These are phyloP conservation scores for Kappamyces sp. DNA, from an alignment of 192 early-diverging fungal species.

Conservation along the genomic window DNA sequence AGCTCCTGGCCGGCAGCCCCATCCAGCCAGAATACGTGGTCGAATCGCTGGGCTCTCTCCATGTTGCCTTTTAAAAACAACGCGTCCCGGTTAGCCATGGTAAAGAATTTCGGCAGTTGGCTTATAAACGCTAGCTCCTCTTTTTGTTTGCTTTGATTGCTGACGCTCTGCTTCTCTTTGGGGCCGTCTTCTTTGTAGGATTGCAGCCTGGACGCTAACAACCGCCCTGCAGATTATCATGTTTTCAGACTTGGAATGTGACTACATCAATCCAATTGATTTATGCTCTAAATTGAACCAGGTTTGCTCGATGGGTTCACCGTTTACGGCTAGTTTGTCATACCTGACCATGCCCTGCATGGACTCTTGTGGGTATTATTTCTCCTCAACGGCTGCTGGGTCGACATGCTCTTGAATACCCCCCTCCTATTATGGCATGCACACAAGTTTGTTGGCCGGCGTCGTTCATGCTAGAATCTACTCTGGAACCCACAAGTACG, in stretches of 20 bases:
- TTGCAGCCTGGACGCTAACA: background rate
- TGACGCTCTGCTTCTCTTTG: conserved; percentile 86
- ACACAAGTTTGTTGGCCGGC: conserved; percentile 64
- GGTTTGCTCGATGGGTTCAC: conserved; percentile 36
- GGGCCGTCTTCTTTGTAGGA: conserved; percentile 90
- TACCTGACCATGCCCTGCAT: conserved; percentile 88
- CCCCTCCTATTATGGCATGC: conserved; percentile 83
- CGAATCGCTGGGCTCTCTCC: conserved; percentile 32
- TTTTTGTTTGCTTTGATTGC: conserved; percentile 92
- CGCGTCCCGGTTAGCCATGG: too few relatives aligned
- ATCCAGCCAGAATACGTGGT: conserved; percentile 40
- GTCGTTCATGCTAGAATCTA: conserved; percentile 58
- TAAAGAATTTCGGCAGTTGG: too few relatives aligned
- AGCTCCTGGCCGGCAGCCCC: conserved; percentile 16
- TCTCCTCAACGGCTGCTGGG: conserved; percentile 82
- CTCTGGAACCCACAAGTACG: conserved; percentile 85
- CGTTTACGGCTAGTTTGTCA: conserved; percentile 67
- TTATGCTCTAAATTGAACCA: conserved; percentile 93
- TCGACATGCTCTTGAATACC: conserved; percentile 75
- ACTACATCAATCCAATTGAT: conserved; percentile 99
- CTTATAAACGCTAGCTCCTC: conserved; percentile 43
- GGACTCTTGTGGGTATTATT: conserved; percentile 76
- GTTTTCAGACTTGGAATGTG: conserved; percentile 85
- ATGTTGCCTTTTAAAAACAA: background rate
- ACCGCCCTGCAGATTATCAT: conserved; percentile 56